These are phyloP conservation scores for Leccinum variicolor DNA, from an alignment of 768 basidiomycete species.

Conservation along the genomic window DNA sequence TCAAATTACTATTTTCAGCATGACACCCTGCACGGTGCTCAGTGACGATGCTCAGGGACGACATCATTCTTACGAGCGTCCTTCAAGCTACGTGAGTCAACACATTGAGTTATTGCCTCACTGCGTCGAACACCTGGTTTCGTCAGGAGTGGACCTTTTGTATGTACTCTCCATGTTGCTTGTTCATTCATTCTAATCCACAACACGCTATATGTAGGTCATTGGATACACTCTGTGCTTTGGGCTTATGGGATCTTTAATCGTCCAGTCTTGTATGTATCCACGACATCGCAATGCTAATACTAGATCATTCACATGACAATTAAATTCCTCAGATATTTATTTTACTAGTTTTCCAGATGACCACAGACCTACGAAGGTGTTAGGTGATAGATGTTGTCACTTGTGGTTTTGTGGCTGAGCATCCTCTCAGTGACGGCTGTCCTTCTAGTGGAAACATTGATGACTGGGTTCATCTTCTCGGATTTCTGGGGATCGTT, in stretches of 20 bases:
- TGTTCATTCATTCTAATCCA: no score
- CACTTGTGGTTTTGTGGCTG: background rate
- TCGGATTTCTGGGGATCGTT: slow-evolving; percentile 8
- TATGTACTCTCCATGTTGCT: no score
- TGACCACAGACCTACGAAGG: slow-evolving; percentile 15
- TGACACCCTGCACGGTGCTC: no score
- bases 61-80: no score
- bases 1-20: no score
- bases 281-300: no score
- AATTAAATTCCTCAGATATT: slow-evolving; percentile 9
- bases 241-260: slow-evolving; percentile 12
- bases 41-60: no score
- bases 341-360: slow-evolving; percentile 18
- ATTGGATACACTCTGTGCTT: slow-evolving; percentile 18
- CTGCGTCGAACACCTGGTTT: no score
- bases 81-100: no score
- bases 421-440: slow-evolving; percentile 2
- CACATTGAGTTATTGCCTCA: no score
- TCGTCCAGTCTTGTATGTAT: slow-evolving; percentile 14
- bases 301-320: no score
- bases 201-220: background rate
- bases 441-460: slow-evolving; percentile 15
- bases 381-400: slow-evolving; percentile 6
- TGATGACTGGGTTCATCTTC: slow-evolving; percentile 12
- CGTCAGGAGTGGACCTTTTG: no score